Evolutionary conservation across 2,329 filamentous ascomycete genomes (phyloP), one percentile per base, ranked within the genome.

Genomic region (Apiospora phragmitis): DNA sequence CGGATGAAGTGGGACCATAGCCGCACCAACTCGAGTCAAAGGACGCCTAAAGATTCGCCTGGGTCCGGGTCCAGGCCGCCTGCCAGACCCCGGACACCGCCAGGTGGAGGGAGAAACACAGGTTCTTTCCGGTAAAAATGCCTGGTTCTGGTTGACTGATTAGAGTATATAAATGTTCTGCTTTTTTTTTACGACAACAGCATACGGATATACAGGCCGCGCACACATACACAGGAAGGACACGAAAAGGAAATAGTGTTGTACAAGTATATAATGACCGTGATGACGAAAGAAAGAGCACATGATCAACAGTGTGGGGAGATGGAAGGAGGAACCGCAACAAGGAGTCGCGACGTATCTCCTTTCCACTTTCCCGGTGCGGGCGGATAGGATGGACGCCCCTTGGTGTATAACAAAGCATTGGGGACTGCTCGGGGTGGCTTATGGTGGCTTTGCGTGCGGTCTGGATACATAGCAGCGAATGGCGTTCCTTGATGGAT

Each of bases 241-340:
- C 21, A 62, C 55, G 32, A 38, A 26, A 12, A 9, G 55, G 21
- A 21, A 62, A 62, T 62, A 62, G 55, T 29, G 55, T 38, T 62
- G 55, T 62, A 62, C 55, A 62, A 62, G 55, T 62, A 62, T n/a
- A 62, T 62, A 62, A 62, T 62, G 55, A 62, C 55, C 32, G 32
- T 62, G 18, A 62, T 21, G 55, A 47, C 43, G 43, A 47, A 32
- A 59, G 7, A 24, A 59, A 29, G 49, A 7, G 51, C 26, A 62
- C 55, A 62, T 24, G 55, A 62, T 38, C 55, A 38, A 14, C 18
- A 62, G 9, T 38, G 55, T 35, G 32, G 55, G 21, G 8, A 35
- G 14, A 47, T n/a, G 21, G 32, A n/a, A n/a, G 32, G 32, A 5
- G 29, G 29, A 6, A 38, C 11, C 32, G 55, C 16, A 62, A 62